Percentiles rank a stretch among this genome's conserved stretches.
These are phyloP conservation scores for Aspergillus sp. DNA, from an alignment of 2,329 filamentous ascomycete species.

Conservation along the genomic window DNA sequence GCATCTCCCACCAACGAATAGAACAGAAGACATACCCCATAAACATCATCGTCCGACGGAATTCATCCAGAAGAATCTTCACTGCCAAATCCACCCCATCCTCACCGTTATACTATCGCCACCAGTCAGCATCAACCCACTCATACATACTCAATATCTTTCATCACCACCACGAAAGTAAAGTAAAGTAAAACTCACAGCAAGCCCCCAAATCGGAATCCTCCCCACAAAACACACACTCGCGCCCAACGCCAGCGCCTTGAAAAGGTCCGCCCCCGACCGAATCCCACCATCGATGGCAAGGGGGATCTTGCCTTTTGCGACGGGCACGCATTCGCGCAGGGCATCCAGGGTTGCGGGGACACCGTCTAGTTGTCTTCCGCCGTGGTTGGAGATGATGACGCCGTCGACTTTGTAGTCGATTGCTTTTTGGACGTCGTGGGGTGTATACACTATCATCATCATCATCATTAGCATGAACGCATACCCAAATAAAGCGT, in stretches of 20 bases:
- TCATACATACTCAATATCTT: not conserved
- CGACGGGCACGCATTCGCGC: constrained; percentile 10
- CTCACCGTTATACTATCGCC: constrained; percentile 15
- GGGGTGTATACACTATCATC: constrained; percentile 13
- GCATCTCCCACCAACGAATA: not conserved
- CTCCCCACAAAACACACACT: constrained; percentile 19
- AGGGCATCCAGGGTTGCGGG: constrained; percentile 29
- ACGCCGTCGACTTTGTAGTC: constrained; percentile 24
- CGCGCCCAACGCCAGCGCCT: constrained; percentile 22
- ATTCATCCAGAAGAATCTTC: constrained; percentile 17
- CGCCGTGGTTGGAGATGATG: constrained; percentile 30
- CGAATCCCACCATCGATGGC: constrained; percentile 24
- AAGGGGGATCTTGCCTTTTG: constrained; percentile 19
- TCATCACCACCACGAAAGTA: not conserved
- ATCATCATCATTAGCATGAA: not conserved
- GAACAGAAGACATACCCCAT: constrained; percentile 11
- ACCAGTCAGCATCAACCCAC: constrained; percentile 31
- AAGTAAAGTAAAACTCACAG: constrained; percentile 11
- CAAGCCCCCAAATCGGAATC: constrained; percentile 24
- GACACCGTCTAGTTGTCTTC: constrained; percentile 25
- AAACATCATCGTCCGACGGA: constrained; percentile 16
- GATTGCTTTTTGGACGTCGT: constrained; percentile 26
- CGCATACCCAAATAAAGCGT: not conserved
- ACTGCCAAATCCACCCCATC: constrained; percentile 20
- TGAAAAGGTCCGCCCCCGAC: constrained; percentile 23